These are phyloP conservation scores for Andrographis paniculata DNA, from an alignment of 305 asterid genomes.

Conservation along the genomic window DNA sequence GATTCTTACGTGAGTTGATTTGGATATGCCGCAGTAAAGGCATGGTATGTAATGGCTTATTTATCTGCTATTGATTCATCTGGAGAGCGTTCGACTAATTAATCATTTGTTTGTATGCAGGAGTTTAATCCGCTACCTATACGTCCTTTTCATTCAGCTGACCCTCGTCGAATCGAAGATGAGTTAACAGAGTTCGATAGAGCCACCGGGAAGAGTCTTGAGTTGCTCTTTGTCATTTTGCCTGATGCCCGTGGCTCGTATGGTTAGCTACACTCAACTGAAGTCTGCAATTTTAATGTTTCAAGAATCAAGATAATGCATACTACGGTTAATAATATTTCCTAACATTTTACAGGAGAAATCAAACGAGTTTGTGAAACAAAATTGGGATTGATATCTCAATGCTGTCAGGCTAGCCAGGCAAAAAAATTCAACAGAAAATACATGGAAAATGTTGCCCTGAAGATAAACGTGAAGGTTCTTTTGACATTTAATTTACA, in stretches of 20 bases:
- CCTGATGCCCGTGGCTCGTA: constrained; percentile 63
- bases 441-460: constrained; percentile 63
- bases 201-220: constrained; percentile 23
- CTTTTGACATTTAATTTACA: neutral
- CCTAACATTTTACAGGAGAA: constrained; percentile 28
- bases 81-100: neutral
- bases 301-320: no score
- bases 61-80: neutral
- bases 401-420: constrained; percentile 63
- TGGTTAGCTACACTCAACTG: constrained; percentile 28
- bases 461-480: constrained; percentile 87
- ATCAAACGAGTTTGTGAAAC: constrained; percentile 79
- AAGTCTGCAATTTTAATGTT: neutral
- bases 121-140: constrained; percentile 30
- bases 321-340: no score
- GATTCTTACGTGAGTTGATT: constrained; percentile 37
- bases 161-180: constrained; percentile 34
- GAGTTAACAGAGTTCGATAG: constrained; percentile 27
- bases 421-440: constrained; percentile 23
- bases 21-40: constrained; percentile 62
- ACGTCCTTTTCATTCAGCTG: constrained; percentile 22
- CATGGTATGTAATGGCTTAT: constrained; percentile 42
- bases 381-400: constrained; percentile 75
- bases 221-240: constrained; percentile 55
- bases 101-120: constrained; percentile 26